Evolutionary conservation across 139 green algal species (phyloP).

Genomic region (Asterochloris sp.): DNA sequence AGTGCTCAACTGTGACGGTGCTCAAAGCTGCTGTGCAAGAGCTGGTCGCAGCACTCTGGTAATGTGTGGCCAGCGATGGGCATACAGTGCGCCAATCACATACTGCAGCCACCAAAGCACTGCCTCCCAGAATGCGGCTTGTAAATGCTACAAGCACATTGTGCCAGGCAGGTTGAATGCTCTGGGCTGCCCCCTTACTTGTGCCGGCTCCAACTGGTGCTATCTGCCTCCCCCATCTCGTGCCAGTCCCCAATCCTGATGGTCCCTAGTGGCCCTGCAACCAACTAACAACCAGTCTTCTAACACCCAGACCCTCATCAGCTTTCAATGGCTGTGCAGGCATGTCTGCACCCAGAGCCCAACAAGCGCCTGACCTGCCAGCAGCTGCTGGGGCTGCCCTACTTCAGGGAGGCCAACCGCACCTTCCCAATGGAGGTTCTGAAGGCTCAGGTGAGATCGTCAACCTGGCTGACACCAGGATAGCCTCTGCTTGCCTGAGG

Average conservation of each 20-base stretch:
- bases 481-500: no score
- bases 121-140: no score
- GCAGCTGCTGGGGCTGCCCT: slow-evolving; percentile 52
- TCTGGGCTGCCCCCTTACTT: not conserved
- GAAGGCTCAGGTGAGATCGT: not conserved
- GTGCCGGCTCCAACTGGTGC: not conserved
- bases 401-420: slow-evolving; percentile 35
- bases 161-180: not conserved
- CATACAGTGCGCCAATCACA: no score
- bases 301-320: not conserved
- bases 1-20: no score
- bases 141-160: not conserved
- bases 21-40: no score
- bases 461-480: no score
- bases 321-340: slow-evolving; percentile 6
- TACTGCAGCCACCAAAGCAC: no score
- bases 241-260: no score
- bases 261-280: not conserved
- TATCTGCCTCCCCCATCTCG: not conserved
- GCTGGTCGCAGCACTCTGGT: no score
- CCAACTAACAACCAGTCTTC: not conserved
- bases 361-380: slow-evolving; percentile 30
- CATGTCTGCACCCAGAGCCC: slow-evolving; percentile 53
- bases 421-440: not conserved
- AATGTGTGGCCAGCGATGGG: no score